A percentile compares a stretch with the other conserved stretches of the same genome.
phyloP scores from a whole-genome alignment of 1,139 yeast genomes.

The Candida pseudoviswanathii region DNA sequence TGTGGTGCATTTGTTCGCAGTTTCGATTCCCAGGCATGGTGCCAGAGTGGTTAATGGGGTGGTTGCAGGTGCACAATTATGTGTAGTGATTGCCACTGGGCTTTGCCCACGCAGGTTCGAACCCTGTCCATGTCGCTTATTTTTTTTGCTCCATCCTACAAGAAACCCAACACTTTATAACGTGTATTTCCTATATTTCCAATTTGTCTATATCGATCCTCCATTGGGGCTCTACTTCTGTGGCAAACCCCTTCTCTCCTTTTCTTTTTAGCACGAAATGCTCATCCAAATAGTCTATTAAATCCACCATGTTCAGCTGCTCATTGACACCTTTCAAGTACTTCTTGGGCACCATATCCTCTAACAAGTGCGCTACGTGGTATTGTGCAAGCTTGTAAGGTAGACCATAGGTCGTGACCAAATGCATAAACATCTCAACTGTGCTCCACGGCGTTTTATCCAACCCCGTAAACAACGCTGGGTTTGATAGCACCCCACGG shows the following conservation, averaged over 20 bases:
- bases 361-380: slow-evolving; percentile 85
- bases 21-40: neutral
- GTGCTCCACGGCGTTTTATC: slow-evolving; percentile 86
- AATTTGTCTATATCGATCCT: slow-evolving; percentile 21
- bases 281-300: slow-evolving; percentile 81
- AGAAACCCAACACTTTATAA: no score
- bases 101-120: slow-evolving; percentile 59
- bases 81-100: slow-evolving; percentile 26
- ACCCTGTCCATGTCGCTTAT: slow-evolving; percentile 52
- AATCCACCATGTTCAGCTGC: slow-evolving; percentile 55
- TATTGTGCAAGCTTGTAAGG: slow-evolving; percentile 86
- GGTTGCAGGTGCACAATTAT: neutral
- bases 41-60: neutral
- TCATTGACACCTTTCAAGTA: slow-evolving; percentile 67
- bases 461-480: slow-evolving; percentile 81
- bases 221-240: slow-evolving; percentile 58
- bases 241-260: slow-evolving; percentile 70
- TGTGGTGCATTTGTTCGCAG: neutral
- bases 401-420: slow-evolving; percentile 75
- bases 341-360: slow-evolving; percentile 56
- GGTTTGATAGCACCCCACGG: slow-evolving; percentile 82
- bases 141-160: no score
- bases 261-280: slow-evolving; percentile 65
- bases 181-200: neutral
- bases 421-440: slow-evolving; percentile 79